phyloP scores from a whole-genome alignment of 352 stramenopile species.

The Halophytophthora polymorphica region DNA sequence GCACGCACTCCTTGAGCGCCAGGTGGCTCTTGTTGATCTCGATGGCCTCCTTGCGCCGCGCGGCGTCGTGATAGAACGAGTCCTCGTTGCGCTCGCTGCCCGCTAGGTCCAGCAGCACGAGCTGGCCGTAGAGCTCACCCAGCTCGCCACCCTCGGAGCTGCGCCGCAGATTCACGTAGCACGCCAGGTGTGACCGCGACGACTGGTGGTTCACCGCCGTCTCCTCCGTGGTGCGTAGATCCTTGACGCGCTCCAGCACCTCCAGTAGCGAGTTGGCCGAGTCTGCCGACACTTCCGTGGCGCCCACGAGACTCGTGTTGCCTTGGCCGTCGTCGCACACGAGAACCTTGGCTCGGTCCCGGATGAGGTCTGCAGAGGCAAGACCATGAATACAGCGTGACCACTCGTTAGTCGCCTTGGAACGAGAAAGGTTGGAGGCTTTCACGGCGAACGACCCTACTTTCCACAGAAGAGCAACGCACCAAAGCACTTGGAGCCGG shows the following conservation, averaged over 20 bases:
- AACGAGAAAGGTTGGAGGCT: no score
- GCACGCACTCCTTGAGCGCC: slow-evolving; percentile 81
- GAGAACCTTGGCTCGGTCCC: slow-evolving; percentile 48
- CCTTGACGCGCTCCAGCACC: slow-evolving; percentile 61
- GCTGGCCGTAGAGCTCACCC: slow-evolving; percentile 38
- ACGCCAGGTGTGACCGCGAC: slow-evolving; percentile 68
- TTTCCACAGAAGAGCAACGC: background rate
- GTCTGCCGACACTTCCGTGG: slow-evolving; percentile 43
- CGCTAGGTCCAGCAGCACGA: slow-evolving; percentile 64
- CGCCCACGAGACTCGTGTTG: slow-evolving; percentile 62
- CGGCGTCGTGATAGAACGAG: slow-evolving; percentile 71
- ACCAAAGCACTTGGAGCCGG: slow-evolving; percentile 66
- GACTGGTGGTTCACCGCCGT: slow-evolving; percentile 77
- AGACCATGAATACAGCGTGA: no score
- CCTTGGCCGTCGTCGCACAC: slow-evolving; percentile 73
- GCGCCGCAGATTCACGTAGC: slow-evolving; percentile 53
- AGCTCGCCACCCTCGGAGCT: slow-evolving; percentile 7
- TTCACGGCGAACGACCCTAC: background rate
- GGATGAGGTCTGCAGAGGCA: slow-evolving; percentile 43
- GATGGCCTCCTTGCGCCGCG: slow-evolving; percentile 64
- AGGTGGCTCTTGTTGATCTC: slow-evolving; percentile 87
- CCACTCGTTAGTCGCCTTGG: background rate
- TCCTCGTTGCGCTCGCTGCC: slow-evolving; percentile 80
- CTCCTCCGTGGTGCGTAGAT: slow-evolving; percentile 73
- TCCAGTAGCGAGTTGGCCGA: slow-evolving; percentile 63